Conservation (phyloP, 1,139 yeast species). For the Saccharomyces hybrid region DNA sequence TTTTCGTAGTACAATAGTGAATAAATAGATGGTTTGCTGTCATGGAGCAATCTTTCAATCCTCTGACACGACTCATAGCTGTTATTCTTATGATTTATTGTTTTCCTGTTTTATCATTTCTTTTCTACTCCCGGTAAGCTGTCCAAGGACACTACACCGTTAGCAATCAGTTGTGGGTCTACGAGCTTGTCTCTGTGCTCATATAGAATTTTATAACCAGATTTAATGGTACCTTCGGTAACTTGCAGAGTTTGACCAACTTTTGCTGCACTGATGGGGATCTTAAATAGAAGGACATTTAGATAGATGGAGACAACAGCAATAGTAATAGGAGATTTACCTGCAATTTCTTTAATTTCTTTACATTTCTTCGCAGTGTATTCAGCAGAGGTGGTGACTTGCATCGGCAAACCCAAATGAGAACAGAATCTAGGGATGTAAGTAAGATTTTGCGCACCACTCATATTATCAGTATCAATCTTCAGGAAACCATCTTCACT, state of each 20-base stretch:
- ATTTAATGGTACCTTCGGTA: conserved; percentile 93
- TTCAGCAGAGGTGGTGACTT: conserved; percentile 89
- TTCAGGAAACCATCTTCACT: conserved; percentile 35
- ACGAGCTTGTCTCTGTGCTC: conserved; percentile 66
- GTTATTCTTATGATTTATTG: conserved; percentile 3
- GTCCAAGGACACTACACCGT: conserved; percentile 59
- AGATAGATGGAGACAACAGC: conserved; percentile 97
- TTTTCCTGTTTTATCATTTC: conserved; percentile 19
- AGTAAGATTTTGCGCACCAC: conserved; percentile 88
- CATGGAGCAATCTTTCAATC: not conserved
- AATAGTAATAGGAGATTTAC: conserved; percentile 93
- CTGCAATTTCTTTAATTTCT: conserved; percentile 90
- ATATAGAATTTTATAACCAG: conserved; percentile 77
- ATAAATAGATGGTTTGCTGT: not conserved
- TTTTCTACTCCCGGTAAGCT: conserved; percentile 45
- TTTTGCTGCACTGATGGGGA: conserved; percentile 58
- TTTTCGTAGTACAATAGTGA: not conserved
- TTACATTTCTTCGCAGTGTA: conserved; percentile 83
- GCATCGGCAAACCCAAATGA: conserved; percentile 78
- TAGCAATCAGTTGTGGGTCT: conserved; percentile 73
- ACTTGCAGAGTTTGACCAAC: conserved; percentile 96
- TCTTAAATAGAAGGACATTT: conserved; percentile 82
- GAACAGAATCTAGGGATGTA: conserved; percentile 94
- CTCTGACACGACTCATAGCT: not conserved
- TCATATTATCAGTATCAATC: conserved; percentile 50